Evolutionary conservation across 495 filamentous ascomycete genomes (phyloP).

Genomic region (Tuber calosporum): DNA sequence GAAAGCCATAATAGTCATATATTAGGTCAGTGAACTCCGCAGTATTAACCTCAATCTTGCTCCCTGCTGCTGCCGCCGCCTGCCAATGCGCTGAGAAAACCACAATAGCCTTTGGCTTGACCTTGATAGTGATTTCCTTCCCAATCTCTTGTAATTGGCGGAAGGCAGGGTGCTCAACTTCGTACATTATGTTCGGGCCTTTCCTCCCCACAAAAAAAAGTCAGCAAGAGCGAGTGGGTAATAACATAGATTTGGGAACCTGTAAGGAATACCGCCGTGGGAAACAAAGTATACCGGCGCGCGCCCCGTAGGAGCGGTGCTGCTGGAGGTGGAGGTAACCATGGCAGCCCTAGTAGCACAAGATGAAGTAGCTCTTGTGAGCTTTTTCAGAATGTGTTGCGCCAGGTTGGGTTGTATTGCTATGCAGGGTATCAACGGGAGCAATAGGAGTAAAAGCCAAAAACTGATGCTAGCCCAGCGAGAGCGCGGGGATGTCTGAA

Average conservation of each 20-base stretch:
- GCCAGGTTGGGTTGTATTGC: not conserved
- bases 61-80: conserved; percentile 43
- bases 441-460: not conserved
- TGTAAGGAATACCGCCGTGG: conserved; percentile 61
- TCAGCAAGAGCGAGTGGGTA: conserved; percentile 1
- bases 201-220: conserved; percentile 7
- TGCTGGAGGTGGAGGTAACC: not conserved
- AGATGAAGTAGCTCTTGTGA: not conserved
- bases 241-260: conserved; percentile 4
- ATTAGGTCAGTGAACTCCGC: conserved; percentile 64
- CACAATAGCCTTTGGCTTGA: conserved; percentile 73
- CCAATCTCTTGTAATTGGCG: conserved; percentile 61
- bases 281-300: conserved; percentile 73
- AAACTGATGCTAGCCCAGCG: not conserved
- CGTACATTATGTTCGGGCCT: conserved; percentile 71
- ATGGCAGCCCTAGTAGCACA: conserved; percentile 4
- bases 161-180: conserved; percentile 66
- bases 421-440: not conserved
- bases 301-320: conserved; percentile 21
- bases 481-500: not conserved
- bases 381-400: not conserved
- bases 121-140: conserved; percentile 67
- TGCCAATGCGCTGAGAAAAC: conserved; percentile 90
- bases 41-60: conserved; percentile 64
- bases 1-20: conserved; percentile 85